Evolutionary conservation across 306 rosid genomes (phyloP).

Genomic region (Fragaria ananassa): DNA sequence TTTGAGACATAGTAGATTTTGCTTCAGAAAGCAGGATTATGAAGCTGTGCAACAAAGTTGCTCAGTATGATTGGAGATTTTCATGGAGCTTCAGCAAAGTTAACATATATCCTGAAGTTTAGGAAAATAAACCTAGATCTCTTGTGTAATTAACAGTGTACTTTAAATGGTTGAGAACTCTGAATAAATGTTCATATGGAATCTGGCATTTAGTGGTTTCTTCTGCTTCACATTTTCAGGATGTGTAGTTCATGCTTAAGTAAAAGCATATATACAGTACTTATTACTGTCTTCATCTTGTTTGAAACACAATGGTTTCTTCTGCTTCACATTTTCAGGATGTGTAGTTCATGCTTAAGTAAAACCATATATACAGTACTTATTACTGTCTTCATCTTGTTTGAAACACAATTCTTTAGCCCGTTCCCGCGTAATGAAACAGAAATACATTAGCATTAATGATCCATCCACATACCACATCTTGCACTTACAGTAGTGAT

Average conservation of each 20-base stretch:
- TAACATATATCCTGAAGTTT: background rate
- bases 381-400: background rate
- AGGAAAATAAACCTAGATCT: background rate
- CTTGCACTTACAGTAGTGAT: conserved; percentile 29
- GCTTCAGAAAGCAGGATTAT: background rate
- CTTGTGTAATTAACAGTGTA: background rate
- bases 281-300: background rate
- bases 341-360: background rate
- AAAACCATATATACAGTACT: background rate
- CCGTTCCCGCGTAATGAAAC: background rate
- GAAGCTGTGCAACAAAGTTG: background rate
- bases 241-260: background rate
- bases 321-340: background rate
- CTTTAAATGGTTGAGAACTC: background rate
- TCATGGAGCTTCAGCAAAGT: background rate
- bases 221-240: background rate
- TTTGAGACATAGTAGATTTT: background rate
- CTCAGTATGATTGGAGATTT: background rate
- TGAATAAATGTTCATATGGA: background rate
- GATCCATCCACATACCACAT: background rate
- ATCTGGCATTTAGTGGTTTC: background rate
- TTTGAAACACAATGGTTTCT: background rate
- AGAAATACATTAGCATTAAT: background rate
- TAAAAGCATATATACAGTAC: background rate
- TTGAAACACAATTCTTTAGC: background rate